Percentiles rank a stretch among this genome's conserved stretches.
phyloP scores from a whole-genome alignment of 768 basidiomycete species.

The Hemileccinum impolitum region DNA sequence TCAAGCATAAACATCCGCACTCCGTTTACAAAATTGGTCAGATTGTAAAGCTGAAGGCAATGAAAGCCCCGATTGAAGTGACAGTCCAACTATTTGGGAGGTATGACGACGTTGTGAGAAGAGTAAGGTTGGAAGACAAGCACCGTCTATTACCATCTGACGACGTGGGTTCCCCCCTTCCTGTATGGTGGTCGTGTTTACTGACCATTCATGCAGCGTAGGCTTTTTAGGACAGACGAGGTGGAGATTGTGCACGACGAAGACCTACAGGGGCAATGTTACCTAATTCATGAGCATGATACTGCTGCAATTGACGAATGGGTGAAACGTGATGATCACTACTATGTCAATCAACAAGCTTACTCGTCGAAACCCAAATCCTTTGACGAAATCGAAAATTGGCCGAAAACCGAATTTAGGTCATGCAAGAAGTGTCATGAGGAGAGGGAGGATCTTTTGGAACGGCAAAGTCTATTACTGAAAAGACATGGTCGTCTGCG shows the following conservation, averaged over 20 bases:
- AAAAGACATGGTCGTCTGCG: conserved; percentile 43
- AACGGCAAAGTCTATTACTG: conserved; percentile 30
- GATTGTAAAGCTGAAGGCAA: conserved; percentile 40
- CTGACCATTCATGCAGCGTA: conserved; percentile 23
- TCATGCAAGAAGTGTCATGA: conserved; percentile 41
- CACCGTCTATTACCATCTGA: conserved; percentile 32
- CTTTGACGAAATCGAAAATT: conserved; percentile 22
- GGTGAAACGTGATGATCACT: conserved; percentile 57
- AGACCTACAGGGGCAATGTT: conserved; percentile 54
- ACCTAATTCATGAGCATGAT: conserved; percentile 39
- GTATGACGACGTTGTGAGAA: conserved; percentile 38
- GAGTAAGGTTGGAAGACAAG: conserved; percentile 11
- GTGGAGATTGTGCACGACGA: conserved; percentile 27
- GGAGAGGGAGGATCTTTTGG: conserved; percentile 30
- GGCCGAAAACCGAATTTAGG: conserved; percentile 27
- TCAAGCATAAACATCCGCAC: conserved; percentile 34
- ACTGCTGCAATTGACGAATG: conserved; percentile 33
- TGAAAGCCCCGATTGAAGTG: conserved; percentile 25
- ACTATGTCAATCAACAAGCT: conserved; percentile 43
- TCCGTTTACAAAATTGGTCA: conserved; percentile 51
- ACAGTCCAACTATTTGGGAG: conserved; percentile 45
- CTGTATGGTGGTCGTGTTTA: background rate
- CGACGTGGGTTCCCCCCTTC: conserved; percentile 34
- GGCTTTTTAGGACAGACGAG: conserved; percentile 41
- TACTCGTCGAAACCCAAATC: conserved; percentile 16